These are phyloP conservation scores for Oidiodendron maius DNA, from an alignment of 495 filamentous ascomycete genomes.

Conservation along the genomic window DNA sequence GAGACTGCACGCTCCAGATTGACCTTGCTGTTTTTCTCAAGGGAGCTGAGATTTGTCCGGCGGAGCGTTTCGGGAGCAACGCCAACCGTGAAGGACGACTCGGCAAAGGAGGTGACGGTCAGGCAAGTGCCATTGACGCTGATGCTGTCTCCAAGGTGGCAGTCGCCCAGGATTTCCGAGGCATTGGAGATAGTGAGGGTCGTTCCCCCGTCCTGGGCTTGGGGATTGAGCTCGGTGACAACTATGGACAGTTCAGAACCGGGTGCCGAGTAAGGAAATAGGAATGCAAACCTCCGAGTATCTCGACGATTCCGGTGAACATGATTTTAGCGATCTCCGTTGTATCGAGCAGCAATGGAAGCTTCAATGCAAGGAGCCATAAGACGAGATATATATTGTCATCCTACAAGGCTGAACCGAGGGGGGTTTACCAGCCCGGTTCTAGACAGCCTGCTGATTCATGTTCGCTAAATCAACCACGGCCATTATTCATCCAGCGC, in stretches of 20 bases:
- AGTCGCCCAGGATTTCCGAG: slow-evolving; percentile 69
- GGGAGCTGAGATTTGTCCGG: slow-evolving; percentile 81
- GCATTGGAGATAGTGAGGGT: slow-evolving; percentile 81
- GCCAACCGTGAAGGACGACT: slow-evolving; percentile 76
- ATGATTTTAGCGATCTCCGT: too few species aligned
- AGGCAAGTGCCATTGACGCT: slow-evolving; percentile 84
- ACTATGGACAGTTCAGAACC: slow-evolving; percentile 44
- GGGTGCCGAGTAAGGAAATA: background rate
- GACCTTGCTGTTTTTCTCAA: slow-evolving; percentile 50
- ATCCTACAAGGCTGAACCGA: too few species aligned
- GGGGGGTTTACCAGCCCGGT: too few species aligned
- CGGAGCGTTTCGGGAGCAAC: slow-evolving; percentile 95
- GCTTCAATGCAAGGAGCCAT: too few species aligned
- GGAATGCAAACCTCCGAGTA: slow-evolving; percentile 70
- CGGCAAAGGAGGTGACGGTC: slow-evolving; percentile 72
- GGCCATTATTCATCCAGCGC: too few species aligned
- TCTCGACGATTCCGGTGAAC: slow-evolving; percentile 98
- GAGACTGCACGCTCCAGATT: slow-evolving; percentile 93
- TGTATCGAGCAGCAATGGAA: too few species aligned
- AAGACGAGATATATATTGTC: too few species aligned
- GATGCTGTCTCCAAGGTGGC: slow-evolving; percentile 86
- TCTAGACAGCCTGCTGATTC: too few species aligned
- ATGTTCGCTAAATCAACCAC: too few species aligned
- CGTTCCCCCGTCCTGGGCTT: slow-evolving; percentile 79
- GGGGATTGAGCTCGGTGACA: slow-evolving; percentile 72